phyloP scores from a whole-genome alignment of 139 green algal genomes.

The Gonium pectorale region DNA sequence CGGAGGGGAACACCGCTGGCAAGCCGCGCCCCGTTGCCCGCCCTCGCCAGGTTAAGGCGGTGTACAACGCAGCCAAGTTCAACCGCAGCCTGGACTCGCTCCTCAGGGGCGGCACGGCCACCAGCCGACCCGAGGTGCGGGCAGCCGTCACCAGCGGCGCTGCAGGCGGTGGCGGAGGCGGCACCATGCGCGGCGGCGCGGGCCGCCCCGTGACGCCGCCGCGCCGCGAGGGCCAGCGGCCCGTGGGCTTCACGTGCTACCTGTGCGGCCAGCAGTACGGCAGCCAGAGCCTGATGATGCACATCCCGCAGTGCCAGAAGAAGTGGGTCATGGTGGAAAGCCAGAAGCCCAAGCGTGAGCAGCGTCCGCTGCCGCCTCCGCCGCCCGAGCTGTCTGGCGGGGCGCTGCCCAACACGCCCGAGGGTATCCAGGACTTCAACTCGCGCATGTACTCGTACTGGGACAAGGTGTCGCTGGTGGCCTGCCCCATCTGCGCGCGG shows the following conservation, averaged over 20 bases:
- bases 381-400: constrained; percentile 31
- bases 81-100: constrained; percentile 10
- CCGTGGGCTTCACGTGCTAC: constrained; percentile 47
- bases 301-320: constrained; percentile 65
- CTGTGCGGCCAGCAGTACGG: constrained; percentile 59
- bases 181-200: too few species aligned
- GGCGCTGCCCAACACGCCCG: constrained; percentile 21
- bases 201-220: neutral
- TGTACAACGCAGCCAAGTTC: constrained; percentile 21
- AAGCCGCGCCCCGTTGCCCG: too few species aligned
- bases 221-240: constrained; percentile 21
- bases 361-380: constrained; percentile 54
- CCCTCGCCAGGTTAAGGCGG: constrained; percentile 9
- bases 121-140: neutral
- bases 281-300: constrained; percentile 50
- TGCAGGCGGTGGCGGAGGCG: neutral
- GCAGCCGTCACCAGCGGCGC: neutral
- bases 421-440: constrained; percentile 62
- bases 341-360: constrained; percentile 50
- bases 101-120: neutral
- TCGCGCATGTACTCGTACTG: constrained; percentile 61
- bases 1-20: too few species aligned
- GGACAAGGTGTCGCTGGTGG: constrained; percentile 59
- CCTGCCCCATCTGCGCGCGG: constrained; percentile 53
- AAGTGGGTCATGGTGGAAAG: constrained; percentile 59